A percentile compares a stretch with the other conserved stretches of the same genome.
phyloP scores from a whole-genome alignment of 495 filamentous ascomycete species.

The Lasiosphaeria ovina region DNA sequence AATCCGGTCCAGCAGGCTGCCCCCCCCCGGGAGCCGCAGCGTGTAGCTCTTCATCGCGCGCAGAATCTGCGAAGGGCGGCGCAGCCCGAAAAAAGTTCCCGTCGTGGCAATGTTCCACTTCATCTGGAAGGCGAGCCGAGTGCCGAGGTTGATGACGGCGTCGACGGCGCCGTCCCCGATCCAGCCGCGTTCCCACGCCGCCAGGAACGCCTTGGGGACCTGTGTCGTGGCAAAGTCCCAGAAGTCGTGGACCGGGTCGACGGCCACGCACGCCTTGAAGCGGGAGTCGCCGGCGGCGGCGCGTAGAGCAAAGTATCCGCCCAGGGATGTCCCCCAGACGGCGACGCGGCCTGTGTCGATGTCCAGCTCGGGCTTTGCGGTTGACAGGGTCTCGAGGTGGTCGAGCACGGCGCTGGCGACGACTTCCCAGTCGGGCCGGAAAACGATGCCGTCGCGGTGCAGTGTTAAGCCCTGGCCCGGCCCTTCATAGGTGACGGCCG shows the following conservation, averaged over 20 bases:
- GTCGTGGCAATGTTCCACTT: conserved; percentile 36
- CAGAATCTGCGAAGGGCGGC: conserved; percentile 22
- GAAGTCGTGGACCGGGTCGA: conserved; percentile 44
- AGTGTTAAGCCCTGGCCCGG: conserved; percentile 50
- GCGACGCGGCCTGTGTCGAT: conserved; percentile 45
- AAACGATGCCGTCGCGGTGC: conserved; percentile 18
- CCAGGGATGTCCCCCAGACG: conserved; percentile 40
- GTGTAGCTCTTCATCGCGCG: conserved; percentile 24
- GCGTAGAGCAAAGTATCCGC: conserved; percentile 45
- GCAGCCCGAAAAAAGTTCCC: conserved; percentile 21
- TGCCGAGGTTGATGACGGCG: conserved; percentile 10
- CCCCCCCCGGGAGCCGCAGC: conserved; percentile 6
- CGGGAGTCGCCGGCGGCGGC: conserved; percentile 40
- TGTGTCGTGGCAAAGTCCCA: conserved; percentile 29
- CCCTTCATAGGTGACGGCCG: conserved; percentile 47
- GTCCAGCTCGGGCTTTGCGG: conserved; percentile 27
- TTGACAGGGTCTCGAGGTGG: conserved; percentile 17
- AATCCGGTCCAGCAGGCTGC: conserved; percentile 13
- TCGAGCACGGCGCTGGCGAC: conserved; percentile 35
- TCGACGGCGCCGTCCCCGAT: conserved; percentile 28
- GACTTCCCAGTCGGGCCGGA: conserved; percentile 40
- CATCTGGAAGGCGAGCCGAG: conserved; percentile 27
- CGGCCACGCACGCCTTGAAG: conserved; percentile 44
- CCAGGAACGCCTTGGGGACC: conserved; percentile 33
- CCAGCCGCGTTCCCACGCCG: conserved; percentile 30